Conservation (phyloP, 1,284 basidiomycete genomes). For the Trichosporon asahii region DNA sequence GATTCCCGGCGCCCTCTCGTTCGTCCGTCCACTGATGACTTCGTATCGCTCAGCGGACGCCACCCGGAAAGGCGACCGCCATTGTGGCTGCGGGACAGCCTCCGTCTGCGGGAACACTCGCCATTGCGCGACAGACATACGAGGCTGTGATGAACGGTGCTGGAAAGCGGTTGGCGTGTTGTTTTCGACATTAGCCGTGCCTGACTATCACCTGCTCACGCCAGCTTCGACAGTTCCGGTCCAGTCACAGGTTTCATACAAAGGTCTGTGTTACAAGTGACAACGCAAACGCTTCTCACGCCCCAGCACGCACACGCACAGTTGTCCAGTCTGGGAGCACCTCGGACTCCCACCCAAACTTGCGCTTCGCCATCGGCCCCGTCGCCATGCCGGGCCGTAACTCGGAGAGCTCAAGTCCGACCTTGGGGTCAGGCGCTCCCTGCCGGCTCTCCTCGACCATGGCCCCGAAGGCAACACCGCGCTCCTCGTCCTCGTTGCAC, state of each 20-base stretch:
- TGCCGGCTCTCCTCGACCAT: slow-evolving; percentile 51
- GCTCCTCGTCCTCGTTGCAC: slow-evolving; percentile 30
- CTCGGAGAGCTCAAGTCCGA: slow-evolving; percentile 47
- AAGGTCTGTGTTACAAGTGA: slow-evolving; percentile 4
- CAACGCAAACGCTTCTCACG: neutral
- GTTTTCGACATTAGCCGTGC: neutral
- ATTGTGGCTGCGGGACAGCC: neutral
- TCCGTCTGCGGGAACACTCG: neutral
- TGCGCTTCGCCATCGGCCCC: slow-evolving; percentile 23
- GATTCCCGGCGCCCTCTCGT: neutral
- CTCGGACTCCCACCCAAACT: slow-evolving; percentile 39
- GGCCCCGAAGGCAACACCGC: slow-evolving; percentile 39
- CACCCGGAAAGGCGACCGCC: neutral
- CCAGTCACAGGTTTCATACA: slow-evolving; percentile 1
- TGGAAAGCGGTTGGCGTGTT: neutral
- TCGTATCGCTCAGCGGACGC: neutral
- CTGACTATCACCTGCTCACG: neutral
- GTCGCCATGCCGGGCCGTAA: slow-evolving; percentile 44
- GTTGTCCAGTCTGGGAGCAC: slow-evolving; percentile 77
- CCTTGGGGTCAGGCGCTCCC: slow-evolving; percentile 34
- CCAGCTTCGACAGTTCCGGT: neutral
- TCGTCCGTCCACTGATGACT: neutral
- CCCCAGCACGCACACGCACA: slow-evolving; percentile 30
- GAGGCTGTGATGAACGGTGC: neutral
- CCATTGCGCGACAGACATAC: neutral